A percentile compares a stretch with the other conserved stretches of the same genome.
These are phyloP conservation scores for Gossypium anomalum DNA, from an alignment of 345 rosid genomes.

Conservation along the genomic window DNA sequence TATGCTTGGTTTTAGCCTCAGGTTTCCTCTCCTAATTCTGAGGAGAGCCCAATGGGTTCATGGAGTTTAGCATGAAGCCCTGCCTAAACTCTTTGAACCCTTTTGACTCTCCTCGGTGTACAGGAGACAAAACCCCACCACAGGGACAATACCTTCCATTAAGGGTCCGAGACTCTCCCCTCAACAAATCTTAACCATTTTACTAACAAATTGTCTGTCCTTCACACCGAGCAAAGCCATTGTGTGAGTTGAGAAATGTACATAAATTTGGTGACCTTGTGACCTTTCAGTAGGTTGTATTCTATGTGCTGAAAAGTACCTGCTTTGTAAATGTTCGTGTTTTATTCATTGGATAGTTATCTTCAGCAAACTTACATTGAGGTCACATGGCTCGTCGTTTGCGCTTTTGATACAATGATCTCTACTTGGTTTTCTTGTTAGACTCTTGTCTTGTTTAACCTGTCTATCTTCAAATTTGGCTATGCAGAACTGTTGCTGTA, in stretches of 20 bases:
- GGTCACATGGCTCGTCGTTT: neutral
- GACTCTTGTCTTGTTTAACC: neutral
- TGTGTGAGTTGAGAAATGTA: neutral
- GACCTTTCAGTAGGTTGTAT: neutral
- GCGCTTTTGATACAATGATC: neutral
- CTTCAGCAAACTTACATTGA: neutral
- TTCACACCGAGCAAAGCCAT: neutral
- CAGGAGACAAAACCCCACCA: no score
- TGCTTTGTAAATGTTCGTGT: neutral
- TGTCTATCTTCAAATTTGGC: neutral
- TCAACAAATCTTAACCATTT: neutral
- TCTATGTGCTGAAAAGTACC: slow-evolving; percentile 4
- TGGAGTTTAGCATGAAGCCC: no score
- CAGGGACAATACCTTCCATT: no score
- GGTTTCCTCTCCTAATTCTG: no score
- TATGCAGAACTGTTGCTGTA: slow-evolving; percentile 59
- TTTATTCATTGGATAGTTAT: neutral
- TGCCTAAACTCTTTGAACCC: no score
- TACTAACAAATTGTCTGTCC: neutral
- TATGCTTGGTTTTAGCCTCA: no score
- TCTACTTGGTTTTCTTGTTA: neutral
- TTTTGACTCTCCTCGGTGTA: no score
- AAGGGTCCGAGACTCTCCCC: no score
- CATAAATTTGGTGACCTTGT: neutral
- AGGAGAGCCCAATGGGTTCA: no score